Conservation (phyloP, 768 basidiomycete genomes). For the Psilocybe sp. region DNA sequence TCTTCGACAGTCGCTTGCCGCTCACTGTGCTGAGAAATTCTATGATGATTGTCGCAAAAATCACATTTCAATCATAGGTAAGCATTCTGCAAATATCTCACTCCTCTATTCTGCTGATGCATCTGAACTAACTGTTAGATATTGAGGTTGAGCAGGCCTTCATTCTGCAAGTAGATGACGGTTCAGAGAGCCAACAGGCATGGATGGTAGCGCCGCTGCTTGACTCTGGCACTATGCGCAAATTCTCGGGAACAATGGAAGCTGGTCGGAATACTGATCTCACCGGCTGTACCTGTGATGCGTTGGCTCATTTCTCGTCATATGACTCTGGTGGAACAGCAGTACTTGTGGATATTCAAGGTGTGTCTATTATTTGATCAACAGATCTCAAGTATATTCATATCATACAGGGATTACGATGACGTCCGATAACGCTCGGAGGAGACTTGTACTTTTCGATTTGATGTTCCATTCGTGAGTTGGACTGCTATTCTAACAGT, state of each 20-base stretch:
- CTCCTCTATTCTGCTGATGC: neutral
- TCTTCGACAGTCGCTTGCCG: neutral
- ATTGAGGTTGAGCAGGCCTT: neutral
- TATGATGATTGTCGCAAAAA: neutral
- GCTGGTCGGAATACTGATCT: slow-evolving; percentile 6
- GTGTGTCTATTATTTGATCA: neutral
- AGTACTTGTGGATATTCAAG: slow-evolving; percentile 11
- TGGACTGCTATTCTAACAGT: no score
- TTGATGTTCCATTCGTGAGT: no score
- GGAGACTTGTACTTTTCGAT: no score
- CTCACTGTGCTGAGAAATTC: neutral
- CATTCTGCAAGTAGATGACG: slow-evolving; percentile 1
- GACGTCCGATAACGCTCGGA: no score
- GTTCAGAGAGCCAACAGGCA: neutral
- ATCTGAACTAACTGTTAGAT: neutral
- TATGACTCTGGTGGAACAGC: slow-evolving; percentile 2
- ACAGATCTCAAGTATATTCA: no score
- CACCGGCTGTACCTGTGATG: slow-evolving; percentile 8
- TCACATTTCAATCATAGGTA: neutral
- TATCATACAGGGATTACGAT: no score
- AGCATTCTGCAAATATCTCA: neutral
- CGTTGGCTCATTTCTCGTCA: slow-evolving; percentile 10
- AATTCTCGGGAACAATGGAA: slow-evolving; percentile 4
- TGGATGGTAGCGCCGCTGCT: slow-evolving; percentile 5
- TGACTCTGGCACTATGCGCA: neutral